phyloP scores from a whole-genome alignment of 208 protist genomes.

The Porcisia deanei region DNA sequence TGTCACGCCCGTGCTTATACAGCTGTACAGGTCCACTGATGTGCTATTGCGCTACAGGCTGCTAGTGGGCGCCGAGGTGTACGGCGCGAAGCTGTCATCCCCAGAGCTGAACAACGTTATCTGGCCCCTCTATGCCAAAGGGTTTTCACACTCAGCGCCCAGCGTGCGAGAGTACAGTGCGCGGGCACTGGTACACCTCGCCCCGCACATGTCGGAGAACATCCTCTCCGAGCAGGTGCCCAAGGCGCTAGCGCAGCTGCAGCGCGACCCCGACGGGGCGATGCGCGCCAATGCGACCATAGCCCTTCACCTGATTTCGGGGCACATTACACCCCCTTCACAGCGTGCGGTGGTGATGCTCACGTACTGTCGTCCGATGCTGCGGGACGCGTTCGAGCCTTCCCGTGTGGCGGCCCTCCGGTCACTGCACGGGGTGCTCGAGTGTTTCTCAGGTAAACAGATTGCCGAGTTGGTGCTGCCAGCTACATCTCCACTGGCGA shows the following conservation, averaged over 20 bases:
- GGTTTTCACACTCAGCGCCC: slow-evolving; percentile 59
- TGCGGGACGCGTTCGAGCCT: slow-evolving; percentile 83
- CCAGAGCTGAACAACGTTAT: slow-evolving; percentile 50
- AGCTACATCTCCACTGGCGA: slow-evolving; percentile 47
- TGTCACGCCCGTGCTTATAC: slow-evolving; percentile 62
- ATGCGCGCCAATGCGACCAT: slow-evolving; percentile 92
- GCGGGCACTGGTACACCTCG: slow-evolving; percentile 72
- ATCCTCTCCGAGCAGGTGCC: slow-evolving; percentile 65
- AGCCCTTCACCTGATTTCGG: slow-evolving; percentile 64
- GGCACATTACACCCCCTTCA: slow-evolving; percentile 40
- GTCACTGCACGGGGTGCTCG: slow-evolving; percentile 46
- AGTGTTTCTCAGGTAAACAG: slow-evolving; percentile 38
- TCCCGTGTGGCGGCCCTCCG: slow-evolving; percentile 65
- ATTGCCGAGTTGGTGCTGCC: slow-evolving; percentile 65
- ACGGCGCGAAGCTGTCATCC: slow-evolving; percentile 44
- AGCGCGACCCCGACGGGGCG: slow-evolving; percentile 71
- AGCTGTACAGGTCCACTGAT: slow-evolving; percentile 63
- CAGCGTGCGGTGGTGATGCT: slow-evolving; percentile 56
- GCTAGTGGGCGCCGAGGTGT: slow-evolving; percentile 52
- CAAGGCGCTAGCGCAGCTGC: slow-evolving; percentile 51
- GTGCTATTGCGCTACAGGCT: slow-evolving; percentile 66
- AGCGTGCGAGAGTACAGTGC: slow-evolving; percentile 78
- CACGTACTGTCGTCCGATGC: slow-evolving; percentile 68
- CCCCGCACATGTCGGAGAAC: slow-evolving; percentile 43
- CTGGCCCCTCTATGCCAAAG: slow-evolving; percentile 70